These are phyloP conservation scores for Sphaerobolus stellatus DNA, from an alignment of 1,284 basidiomycete species.

Conservation along the genomic window DNA sequence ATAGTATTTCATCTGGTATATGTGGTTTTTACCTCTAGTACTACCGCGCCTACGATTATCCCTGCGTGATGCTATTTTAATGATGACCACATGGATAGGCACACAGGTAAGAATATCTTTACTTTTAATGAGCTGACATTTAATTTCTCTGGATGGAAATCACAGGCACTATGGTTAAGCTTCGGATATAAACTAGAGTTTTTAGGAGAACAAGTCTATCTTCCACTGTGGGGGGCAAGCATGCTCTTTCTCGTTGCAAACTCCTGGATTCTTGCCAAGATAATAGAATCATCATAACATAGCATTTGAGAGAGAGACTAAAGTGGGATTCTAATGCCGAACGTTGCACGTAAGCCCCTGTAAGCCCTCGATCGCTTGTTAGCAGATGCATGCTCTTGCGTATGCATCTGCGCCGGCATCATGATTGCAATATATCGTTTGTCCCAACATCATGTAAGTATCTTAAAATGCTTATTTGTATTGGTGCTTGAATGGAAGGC, in stretches of 20 bases:
- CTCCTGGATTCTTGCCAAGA: conserved; percentile 67
- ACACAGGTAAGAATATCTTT: conserved; percentile 47
- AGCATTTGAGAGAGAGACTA: too few relatives aligned
- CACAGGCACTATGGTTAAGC: conserved; percentile 76
- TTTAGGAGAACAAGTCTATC: conserved; percentile 70
- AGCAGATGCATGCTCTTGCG: too few relatives aligned
- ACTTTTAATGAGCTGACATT: neutral
- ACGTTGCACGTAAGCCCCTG: too few relatives aligned
- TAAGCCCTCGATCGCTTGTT: too few relatives aligned
- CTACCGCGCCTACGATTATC: conserved; percentile 65
- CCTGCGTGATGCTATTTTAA: conserved; percentile 38
- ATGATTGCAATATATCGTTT: too few relatives aligned
- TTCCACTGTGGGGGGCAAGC: conserved; percentile 76
- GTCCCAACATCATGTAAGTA: too few relatives aligned
- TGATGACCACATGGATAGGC: conserved; percentile 68
- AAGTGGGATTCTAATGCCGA: too few relatives aligned
- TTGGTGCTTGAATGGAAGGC: too few relatives aligned
- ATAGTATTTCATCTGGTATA: conserved; percentile 98
- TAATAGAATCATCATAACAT: conserved; percentile 48
- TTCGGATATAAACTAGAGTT: conserved; percentile 91
- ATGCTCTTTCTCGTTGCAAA: conserved; percentile 73
- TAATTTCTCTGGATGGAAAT: neutral
- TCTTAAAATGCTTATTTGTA: too few relatives aligned
- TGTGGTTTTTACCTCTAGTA: conserved; percentile 85
- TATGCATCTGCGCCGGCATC: too few relatives aligned